These are phyloP conservation scores for Fusarium pseudocircinatum DNA, from an alignment of 2,329 filamentous ascomycete species.

Conservation along the genomic window DNA sequence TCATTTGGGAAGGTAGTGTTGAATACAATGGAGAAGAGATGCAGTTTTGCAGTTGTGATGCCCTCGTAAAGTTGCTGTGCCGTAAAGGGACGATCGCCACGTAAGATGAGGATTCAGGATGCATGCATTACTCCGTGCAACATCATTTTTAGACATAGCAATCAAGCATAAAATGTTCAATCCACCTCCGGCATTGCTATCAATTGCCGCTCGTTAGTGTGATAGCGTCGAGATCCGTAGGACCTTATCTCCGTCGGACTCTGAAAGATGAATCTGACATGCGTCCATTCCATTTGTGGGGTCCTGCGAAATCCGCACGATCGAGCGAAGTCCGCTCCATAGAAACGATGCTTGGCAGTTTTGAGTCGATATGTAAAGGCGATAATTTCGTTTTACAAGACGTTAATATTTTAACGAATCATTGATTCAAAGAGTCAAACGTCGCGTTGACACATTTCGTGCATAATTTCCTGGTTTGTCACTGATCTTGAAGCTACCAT, in stretches of 20 bases:
- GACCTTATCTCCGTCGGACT: constrained; percentile 10
- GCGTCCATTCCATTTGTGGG: not conserved
- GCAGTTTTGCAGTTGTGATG: not conserved
- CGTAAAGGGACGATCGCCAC: not conserved
- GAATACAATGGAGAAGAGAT: not conserved
- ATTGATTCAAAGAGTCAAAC: accelerated
- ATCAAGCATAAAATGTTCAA: not conserved
- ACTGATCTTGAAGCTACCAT: accelerated
- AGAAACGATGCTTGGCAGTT: not conserved
- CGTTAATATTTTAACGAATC: accelerated
- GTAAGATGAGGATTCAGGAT: not conserved
- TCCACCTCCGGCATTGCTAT: not conserved
- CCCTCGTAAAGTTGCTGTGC: not conserved
- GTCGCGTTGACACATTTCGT: accelerated
- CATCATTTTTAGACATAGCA: not conserved
- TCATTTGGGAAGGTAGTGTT: not conserved
- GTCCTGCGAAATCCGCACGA: not conserved
- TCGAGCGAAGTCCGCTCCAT: not conserved
- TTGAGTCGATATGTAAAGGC: not conserved
- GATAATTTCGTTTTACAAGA: not conserved
- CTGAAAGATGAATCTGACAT: not conserved
- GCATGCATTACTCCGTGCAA: not conserved
- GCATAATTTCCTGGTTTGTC: accelerated
- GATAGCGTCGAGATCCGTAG: not conserved
- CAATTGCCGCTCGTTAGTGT: not conserved